Evolutionary conservation across 805 yeast genomes (phyloP), one percentile per base, ranked within the genome.

Genomic region (Cephaloascus fragrans): DNA sequence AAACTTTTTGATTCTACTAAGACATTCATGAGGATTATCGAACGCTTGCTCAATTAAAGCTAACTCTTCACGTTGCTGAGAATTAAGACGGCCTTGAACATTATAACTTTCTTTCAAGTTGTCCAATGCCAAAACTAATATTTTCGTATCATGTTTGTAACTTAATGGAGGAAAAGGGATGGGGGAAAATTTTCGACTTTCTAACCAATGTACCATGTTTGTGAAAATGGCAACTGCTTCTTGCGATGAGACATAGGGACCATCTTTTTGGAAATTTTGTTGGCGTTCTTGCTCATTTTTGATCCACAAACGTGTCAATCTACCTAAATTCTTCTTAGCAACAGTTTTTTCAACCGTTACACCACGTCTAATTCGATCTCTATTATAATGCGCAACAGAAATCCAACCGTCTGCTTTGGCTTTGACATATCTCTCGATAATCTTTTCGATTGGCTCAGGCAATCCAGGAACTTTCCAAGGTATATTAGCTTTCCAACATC

Each of bases 401-500:
- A 87, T 73, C 97, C 97, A 93, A 4, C 95, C 94, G 50, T 90
- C 97, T 2, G 97, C 96, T 56, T 93, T 90, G 1, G 96, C 95
- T 51, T 87, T 82, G 37, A 93, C 80, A 51, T 93, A 93, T 35
- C 96, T 74, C 52, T 85, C 82, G 44, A 93, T 89, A 31, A 93
- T 85, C 34, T 77, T 75, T 47, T 80, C 93, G 19, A 93, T 76
- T 0, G 97, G 97, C 39, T 74, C 83, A 2, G 99, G 98, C 61
- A 93, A 67, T 0, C 97, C 97, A 1, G 96, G 95, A 14, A 93
- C 97, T 48, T 86, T 80, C 97, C 97, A 93, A 0, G 97, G 96
- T 42, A 93, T 83, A 53, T 93, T 90, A 2, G 98, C 98, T 57
- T 93, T 93, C 99, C 99, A 93, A 57, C 97, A 93, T 56, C 98